These are phyloP conservation scores for Rhizopogon vesiculosus DNA, from an alignment of 768 basidiomycete genomes.

Conservation along the genomic window DNA sequence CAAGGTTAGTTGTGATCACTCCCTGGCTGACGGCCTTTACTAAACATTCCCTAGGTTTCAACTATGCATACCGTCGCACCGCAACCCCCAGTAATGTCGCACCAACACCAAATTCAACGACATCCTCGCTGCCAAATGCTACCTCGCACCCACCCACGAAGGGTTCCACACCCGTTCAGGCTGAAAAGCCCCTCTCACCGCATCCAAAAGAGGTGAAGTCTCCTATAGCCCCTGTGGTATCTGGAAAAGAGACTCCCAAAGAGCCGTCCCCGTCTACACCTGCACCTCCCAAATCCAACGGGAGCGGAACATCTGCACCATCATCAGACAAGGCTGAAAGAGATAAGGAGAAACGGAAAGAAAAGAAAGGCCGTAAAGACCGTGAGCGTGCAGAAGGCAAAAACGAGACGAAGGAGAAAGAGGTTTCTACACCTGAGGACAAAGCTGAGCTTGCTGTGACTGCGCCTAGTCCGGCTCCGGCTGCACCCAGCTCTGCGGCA, in stretches of 20 bases:
- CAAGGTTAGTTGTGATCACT: constrained; percentile 56
- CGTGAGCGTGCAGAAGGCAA: constrained; percentile 38
- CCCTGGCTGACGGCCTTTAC: neutral
- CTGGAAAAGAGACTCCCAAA: constrained; percentile 21
- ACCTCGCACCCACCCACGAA: constrained; percentile 28
- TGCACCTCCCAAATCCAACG: constrained; percentile 26
- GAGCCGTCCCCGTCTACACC: constrained; percentile 31
- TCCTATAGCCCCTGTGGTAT: constrained; percentile 28
- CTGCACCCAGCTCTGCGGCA: neutral
- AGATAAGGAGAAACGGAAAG: constrained; percentile 55
- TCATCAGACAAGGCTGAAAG: constrained; percentile 48
- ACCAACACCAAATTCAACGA: constrained; percentile 55
- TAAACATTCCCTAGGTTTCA: constrained; percentile 62
- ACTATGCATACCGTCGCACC: constrained; percentile 88
- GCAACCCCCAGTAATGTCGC: constrained; percentile 47
- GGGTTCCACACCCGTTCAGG: constrained; percentile 27
- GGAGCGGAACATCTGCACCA: constrained; percentile 22
- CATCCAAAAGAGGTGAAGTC: constrained; percentile 29
- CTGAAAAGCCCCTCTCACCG: constrained; percentile 32
- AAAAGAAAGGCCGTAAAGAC: constrained; percentile 61
- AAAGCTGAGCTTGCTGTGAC: constrained; percentile 24
- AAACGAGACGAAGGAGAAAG: constrained; percentile 34
- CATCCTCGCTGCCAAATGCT: constrained; percentile 44
- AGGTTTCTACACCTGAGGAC: constrained; percentile 26
- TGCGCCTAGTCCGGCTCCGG: neutral